Conservation (phyloP, 1,284 basidiomycete species). For the Macrocystidia cucumis region DNA sequence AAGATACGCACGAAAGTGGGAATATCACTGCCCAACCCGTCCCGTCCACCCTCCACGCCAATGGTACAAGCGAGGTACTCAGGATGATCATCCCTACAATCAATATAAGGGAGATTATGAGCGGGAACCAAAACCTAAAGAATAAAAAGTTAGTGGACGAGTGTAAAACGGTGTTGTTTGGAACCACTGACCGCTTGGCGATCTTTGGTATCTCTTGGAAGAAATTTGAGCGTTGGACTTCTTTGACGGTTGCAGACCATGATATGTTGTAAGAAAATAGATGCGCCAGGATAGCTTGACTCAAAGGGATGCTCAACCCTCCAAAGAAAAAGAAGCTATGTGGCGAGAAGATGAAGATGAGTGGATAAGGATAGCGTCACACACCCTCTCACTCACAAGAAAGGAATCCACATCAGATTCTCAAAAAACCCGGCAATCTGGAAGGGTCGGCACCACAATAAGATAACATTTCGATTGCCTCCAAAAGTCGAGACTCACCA, state of each 20-base stretch:
- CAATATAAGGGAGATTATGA: constrained; percentile 40
- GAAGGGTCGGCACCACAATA: constrained; percentile 3
- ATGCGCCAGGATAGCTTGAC: constrained; percentile 75
- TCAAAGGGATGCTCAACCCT: constrained; percentile 67
- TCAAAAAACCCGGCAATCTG: constrained; percentile 38
- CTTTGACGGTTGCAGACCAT: constrained; percentile 80
- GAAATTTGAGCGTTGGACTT: constrained; percentile 82
- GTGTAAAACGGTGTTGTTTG: constrained; percentile 5
- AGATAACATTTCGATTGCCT: constrained; percentile 4
- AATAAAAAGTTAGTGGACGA: not conserved
- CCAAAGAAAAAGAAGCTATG: constrained; percentile 82
- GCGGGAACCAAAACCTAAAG: constrained; percentile 51
- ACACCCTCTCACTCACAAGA: constrained; percentile 76
- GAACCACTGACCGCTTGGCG: constrained; percentile 38
- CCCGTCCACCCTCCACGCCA: constrained; percentile 52
- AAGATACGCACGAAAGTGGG: constrained; percentile 56
- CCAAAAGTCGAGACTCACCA: constrained; percentile 29
- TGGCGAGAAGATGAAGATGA: not conserved
- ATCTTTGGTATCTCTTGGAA: constrained; percentile 86
- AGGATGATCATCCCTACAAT: constrained; percentile 43
- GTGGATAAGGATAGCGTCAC: not conserved
- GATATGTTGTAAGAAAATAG: constrained; percentile 80
- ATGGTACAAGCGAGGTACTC: constrained; percentile 38
- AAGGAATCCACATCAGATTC: constrained; percentile 75
- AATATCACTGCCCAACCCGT: constrained; percentile 63